Evolutionary conservation across 805 yeast species (phyloP), one percentile per base, ranked within the genome.

Genomic region (Ogataea ganodermae): DNA sequence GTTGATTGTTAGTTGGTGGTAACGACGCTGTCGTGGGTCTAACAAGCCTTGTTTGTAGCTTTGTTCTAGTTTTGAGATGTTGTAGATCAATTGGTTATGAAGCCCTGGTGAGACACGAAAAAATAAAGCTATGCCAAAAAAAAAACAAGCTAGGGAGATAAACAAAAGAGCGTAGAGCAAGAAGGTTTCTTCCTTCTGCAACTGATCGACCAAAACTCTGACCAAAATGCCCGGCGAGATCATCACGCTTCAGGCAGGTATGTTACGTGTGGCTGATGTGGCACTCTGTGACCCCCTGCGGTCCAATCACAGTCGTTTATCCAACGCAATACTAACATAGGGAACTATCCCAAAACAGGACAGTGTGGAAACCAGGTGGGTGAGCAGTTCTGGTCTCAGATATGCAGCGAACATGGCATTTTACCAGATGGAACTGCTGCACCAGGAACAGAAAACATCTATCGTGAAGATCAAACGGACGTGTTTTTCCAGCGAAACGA

Each of bases 331-430:
- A 41, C 42, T 36, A 35, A 41, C 40, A 30, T 18, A n/a, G 17
- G 8, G 6, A 17, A 6, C 8, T n/a, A 14, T 5, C 22, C 26
- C 22, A 16, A 7, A 9, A 3, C 35, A 59, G 96, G 96, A 21
- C 99, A 94, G 69, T 94, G 99, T 71, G 99, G 99, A 48, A 94
- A 94, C 68, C 98, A 92, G 64, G 84, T 92, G 1, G 97, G 97
- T 21, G 80, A 87, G 46, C 86, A 86, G 65, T 92, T 91, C 66
- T 94, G 99, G 99, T 76, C 81, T 39, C 96, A 89, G 64, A 66
- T 92, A 45, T 87, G 96, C 35, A 68, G 73, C 23, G 98, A 92
- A 60, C 99, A 92, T 61, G 96, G 95, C 0, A 84, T 92, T 18
- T 56, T 65, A n/a, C 66, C 79, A 0, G 89, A 84, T 57, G 92